These are phyloP conservation scores for Apiospora sp. DNA, from an alignment of 2,329 filamentous ascomycete genomes.

Conservation along the genomic window DNA sequence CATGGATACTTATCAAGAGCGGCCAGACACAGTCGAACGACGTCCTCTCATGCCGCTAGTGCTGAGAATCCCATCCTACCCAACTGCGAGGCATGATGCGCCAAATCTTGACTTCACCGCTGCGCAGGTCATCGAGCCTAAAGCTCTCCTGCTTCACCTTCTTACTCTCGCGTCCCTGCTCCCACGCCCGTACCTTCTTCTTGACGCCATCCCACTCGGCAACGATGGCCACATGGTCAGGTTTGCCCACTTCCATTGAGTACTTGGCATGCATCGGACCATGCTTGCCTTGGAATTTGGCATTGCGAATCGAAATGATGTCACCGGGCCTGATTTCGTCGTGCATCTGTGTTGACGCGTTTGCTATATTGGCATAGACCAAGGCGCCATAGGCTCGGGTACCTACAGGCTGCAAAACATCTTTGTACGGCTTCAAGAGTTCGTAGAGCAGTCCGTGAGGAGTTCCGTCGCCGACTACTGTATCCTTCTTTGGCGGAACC, in stretches of 20 bases:
- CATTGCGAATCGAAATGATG: slow-evolving; percentile 90
- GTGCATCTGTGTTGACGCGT: slow-evolving; percentile 86
- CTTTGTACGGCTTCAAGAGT: slow-evolving; percentile 75
- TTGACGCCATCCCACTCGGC: slow-evolving; percentile 98
- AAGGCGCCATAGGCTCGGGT: slow-evolving; percentile 88
- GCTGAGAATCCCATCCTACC: slow-evolving; percentile 77
- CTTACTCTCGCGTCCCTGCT: slow-evolving; percentile 91
- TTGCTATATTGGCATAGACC: slow-evolving; percentile 94
- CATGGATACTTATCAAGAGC: slow-evolving; percentile 24
- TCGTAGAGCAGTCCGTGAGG: slow-evolving; percentile 81
- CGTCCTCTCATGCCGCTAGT: slow-evolving; percentile 25
- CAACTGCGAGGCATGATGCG: slow-evolving; percentile 90
- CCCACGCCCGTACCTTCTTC: slow-evolving; percentile 96
- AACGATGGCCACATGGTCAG: slow-evolving; percentile 89
- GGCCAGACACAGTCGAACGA: slow-evolving; percentile 27
- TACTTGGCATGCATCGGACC: slow-evolving; percentile 97
- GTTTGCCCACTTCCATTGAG: slow-evolving; percentile 83
- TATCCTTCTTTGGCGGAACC: slow-evolving; percentile 76
- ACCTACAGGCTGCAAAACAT: slow-evolving; percentile 84
- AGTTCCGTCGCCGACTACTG: slow-evolving; percentile 83
- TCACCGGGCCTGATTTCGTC: slow-evolving; percentile 95
- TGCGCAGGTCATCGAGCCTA: slow-evolving; percentile 88
- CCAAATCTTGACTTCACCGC: slow-evolving; percentile 97
- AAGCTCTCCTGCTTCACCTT: slow-evolving; percentile 96
- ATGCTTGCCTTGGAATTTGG: slow-evolving; percentile 93